phyloP scores from a whole-genome alignment of 139 green algal genomes.

The Chlamydomonas sp. region DNA sequence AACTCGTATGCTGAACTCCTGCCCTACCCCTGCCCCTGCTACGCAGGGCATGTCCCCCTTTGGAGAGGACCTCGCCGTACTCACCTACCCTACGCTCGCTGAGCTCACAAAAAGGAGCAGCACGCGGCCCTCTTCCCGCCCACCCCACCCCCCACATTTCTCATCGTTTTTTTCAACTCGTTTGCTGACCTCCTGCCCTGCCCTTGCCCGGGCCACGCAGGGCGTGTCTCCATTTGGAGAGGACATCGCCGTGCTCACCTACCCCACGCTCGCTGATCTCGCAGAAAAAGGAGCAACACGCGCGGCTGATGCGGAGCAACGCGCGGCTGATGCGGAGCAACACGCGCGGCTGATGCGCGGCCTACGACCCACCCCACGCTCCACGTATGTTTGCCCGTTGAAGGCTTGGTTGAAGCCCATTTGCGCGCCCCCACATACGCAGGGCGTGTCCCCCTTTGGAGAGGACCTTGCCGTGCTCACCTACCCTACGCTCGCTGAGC shows the following conservation, averaged over 20 bases:
- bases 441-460: conserved; percentile 58
- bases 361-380: too few relatives aligned
- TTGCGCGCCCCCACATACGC: neutral
- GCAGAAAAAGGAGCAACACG: too few relatives aligned
- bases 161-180: too few relatives aligned
- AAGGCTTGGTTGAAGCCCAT: too few relatives aligned
- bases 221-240: conserved; percentile 59
- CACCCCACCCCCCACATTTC: too few relatives aligned
- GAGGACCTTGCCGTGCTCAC: conserved; percentile 57
- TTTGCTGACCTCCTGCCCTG: neutral
- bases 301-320: too few relatives aligned
- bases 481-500: conserved; percentile 1
- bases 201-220: conserved; percentile 11
- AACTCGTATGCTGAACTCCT: too few relatives aligned
- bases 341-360: too few relatives aligned
- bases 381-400: too few relatives aligned
- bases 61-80: conserved; percentile 55
- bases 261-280: conserved; percentile 8
- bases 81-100: conserved; percentile 22
- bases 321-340: too few relatives aligned
- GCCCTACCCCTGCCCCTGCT: neutral
- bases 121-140: too few relatives aligned
- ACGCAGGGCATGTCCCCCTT: conserved; percentile 51
- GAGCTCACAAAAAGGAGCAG: too few relatives aligned
- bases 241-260: conserved; percentile 53